Conservation (phyloP, 164 flowering plant genomes). For the Sextonia rubra region DNA sequence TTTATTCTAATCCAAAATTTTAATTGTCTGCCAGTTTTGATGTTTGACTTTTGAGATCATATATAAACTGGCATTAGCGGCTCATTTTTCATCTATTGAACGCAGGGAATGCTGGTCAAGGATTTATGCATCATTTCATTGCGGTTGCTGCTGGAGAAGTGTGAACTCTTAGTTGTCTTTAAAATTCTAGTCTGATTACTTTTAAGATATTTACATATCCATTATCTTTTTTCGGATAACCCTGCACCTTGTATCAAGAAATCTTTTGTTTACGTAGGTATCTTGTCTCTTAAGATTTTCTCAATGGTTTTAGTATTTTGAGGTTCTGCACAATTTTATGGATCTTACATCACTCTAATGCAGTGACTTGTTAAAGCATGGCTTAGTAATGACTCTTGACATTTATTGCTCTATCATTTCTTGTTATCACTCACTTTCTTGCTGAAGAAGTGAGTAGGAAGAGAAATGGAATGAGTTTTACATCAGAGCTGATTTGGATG, state of each 20-base stretch:
- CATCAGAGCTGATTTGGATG: not conserved
- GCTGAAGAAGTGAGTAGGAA: not conserved
- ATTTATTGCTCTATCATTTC: no score
- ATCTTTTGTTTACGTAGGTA: not conserved
- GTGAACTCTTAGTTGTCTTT: constrained; percentile 9
- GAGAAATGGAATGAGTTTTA: not conserved
- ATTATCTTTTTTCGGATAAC: not conserved
- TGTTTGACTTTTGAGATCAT: not conserved
- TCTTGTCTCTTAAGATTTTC: no score
- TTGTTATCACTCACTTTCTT: not conserved
- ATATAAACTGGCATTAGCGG: not conserved
- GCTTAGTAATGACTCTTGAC: not conserved
- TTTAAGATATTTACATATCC: not conserved
- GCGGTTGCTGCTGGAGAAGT: constrained; percentile 63
- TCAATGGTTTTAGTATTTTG: no score
- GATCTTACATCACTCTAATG: no score
- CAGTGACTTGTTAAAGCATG: not conserved
- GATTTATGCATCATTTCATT: constrained; percentile 61
- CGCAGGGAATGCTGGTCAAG: constrained; percentile 61
- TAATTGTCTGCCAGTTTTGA: not conserved
- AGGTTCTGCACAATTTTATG: no score
- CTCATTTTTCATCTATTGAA: constrained; percentile 12
- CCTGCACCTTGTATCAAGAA: not conserved
- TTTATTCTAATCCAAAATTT: not conserved
- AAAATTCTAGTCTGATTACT: not conserved